phyloP scores from a whole-genome alignment of 257 asterid species.

The Primulina eburnea region DNA sequence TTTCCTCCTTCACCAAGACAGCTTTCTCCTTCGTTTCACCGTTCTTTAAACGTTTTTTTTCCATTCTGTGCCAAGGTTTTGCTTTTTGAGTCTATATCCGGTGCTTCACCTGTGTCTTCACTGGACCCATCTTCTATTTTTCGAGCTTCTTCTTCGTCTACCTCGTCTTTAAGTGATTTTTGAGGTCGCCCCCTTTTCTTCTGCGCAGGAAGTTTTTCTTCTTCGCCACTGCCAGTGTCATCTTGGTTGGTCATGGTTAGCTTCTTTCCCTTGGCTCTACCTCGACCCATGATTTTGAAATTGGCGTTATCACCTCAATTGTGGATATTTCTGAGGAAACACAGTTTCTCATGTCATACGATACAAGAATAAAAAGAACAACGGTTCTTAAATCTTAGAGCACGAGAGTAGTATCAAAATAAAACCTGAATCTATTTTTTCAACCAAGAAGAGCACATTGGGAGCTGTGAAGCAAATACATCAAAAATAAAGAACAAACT shows the following conservation, averaged over 20 bases:
- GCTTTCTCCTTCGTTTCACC: constrained; percentile 31
- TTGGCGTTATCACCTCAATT: constrained; percentile 5
- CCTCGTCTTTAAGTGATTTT: constrained; percentile 39
- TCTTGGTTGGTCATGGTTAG: constrained; percentile 33
- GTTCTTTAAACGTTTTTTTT: constrained; percentile 30
- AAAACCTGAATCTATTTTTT: neutral
- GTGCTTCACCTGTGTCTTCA: constrained; percentile 31
- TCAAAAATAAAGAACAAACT: neutral
- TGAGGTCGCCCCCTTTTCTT: constrained; percentile 58
- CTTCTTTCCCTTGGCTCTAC: constrained; percentile 47
- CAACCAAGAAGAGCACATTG: neutral
- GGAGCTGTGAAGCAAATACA: neutral
- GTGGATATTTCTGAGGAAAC: constrained; percentile 23
- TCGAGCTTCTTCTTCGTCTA: constrained; percentile 36
- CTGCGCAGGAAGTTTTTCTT: constrained; percentile 48
- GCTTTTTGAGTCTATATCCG: constrained; percentile 29
- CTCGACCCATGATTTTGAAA: constrained; percentile 42
- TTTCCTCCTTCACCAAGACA: constrained; percentile 36
- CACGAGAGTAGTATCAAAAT: neutral
- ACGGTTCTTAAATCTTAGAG: neutral
- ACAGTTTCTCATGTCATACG: constrained; percentile 8
- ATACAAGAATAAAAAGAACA: neutral
- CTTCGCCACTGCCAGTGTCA: constrained; percentile 46
- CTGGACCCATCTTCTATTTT: constrained; percentile 37
- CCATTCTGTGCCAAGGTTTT: constrained; percentile 31